A percentile compares a stretch with the other conserved stretches of the same genome.
phyloP scores from a whole-genome alignment of 257 asterid species.

The Salvia hispanica region DNA sequence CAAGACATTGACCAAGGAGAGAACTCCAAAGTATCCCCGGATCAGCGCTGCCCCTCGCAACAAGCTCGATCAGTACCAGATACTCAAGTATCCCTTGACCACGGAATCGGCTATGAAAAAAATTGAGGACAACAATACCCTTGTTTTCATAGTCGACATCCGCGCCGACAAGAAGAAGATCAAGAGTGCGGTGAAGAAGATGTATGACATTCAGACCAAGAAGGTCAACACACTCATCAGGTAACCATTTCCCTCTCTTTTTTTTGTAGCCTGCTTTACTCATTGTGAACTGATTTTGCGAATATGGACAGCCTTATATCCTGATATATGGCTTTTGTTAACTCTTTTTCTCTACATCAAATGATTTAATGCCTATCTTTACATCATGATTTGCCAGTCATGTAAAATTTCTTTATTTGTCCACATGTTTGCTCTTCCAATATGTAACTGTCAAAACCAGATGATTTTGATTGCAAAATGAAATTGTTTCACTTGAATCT shows the following conservation, averaged over 20 bases:
- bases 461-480: no score
- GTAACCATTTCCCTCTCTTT: slow-evolving; percentile 17
- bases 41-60: slow-evolving; percentile 43
- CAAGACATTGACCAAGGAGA: slow-evolving; percentile 51
- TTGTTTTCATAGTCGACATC: slow-evolving; percentile 55
- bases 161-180: slow-evolving; percentile 58
- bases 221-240: slow-evolving; percentile 56
- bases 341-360: not conserved
- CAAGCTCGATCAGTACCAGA: slow-evolving; percentile 32
- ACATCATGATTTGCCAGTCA: not conserved
- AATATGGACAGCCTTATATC: no score
- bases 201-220: slow-evolving; percentile 54
- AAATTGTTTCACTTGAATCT: no score
- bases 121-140: slow-evolving; percentile 56
- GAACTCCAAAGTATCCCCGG: slow-evolving; percentile 55
- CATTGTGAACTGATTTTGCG: not conserved
- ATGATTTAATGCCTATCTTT: not conserved
- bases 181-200: slow-evolving; percentile 55
- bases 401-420: no score
- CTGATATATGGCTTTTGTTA: no score
- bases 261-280: not conserved
- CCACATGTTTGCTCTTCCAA: no score
- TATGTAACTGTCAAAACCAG: no score
- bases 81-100: slow-evolving; percentile 49
- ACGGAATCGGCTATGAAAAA: slow-evolving; percentile 62